Evolutionary conservation across 2,329 filamentous ascomycete genomes (phyloP), one percentile per base, ranked within the genome.

Genomic region (Aspergillus amoenus): DNA sequence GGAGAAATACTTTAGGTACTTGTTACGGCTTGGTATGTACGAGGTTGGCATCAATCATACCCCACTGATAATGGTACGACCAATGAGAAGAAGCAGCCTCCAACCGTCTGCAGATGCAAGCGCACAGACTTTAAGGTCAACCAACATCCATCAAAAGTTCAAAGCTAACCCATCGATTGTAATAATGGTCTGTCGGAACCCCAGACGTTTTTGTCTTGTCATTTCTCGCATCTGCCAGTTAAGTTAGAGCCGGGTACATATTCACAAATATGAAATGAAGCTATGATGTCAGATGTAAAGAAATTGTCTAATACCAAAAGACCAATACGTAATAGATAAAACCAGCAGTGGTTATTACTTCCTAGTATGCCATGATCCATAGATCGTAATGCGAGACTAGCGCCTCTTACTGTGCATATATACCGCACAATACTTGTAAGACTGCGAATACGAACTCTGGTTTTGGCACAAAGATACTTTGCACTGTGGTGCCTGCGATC

Each of bases 101-200:
- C 42, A 43, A 47, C 52, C 43, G n/a, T 42, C 52, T 48, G 44
- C 51, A 54, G 43, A 54, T 48, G 52, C 43, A 48, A 15, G 51
- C 41, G 52, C 52, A 54, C 52, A 30, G 52, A 54, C 52, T 15
- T 21, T 17, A 52, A 27, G 22, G 49, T 8, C 39, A 9, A 30
- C 27, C 39, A 9, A 30, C 27, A 11, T 30, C 27, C 27, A 30
- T 30, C 27, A 30, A 11, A 30, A 30, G 27, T 12, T 30, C 27
- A 30, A 30, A 30, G 9, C 27, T 30, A 9, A 30, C 27, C 8
- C 27, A 30, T 11, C 27, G 3, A 30, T 30, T 37, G 24, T 37
- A 39, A 9, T 12, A 21, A 42, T 52, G 50, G 27, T 30, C 30
- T 42, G 50, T 53, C 41, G 32, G 30, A 53, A 42, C 32, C 50